These are phyloP conservation scores for Ophiorrhiza pumila DNA, from an alignment of 257 asterid genomes.

Conservation along the genomic window DNA sequence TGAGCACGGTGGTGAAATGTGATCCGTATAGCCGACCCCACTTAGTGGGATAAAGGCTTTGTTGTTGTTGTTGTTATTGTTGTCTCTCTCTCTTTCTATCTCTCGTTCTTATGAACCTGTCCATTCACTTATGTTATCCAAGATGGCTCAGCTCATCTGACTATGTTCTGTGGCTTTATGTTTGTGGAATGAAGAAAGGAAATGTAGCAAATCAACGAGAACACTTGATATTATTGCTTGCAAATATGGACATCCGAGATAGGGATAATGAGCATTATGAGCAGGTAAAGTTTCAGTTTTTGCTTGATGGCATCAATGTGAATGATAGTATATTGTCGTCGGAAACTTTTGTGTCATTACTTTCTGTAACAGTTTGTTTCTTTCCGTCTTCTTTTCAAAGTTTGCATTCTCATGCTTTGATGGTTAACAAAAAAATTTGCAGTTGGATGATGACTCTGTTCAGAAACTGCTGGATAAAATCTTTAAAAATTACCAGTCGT, in stretches of 20 bases:
- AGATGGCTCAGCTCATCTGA: constrained; percentile 27
- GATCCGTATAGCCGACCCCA: no score
- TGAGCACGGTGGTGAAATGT: no score
- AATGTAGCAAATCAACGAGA: constrained; percentile 98
- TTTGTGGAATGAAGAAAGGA: constrained; percentile 73
- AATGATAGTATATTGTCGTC: neutral
- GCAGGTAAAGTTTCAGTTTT: constrained; percentile 40
- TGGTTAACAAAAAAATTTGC: constrained; percentile 26
- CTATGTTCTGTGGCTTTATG: constrained; percentile 21
- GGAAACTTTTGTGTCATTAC: neutral
- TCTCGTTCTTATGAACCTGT: neutral
- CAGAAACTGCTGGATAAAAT: constrained; percentile 62
- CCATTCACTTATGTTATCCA: neutral
- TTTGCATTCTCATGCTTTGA: neutral
- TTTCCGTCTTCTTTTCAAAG: neutral
- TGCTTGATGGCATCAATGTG: constrained; percentile 19
- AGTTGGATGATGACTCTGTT: constrained; percentile 65
- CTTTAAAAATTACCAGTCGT: constrained; percentile 76
- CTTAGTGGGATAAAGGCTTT: no score
- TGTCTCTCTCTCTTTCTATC: constrained; percentile 1
- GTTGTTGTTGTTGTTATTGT: no score
- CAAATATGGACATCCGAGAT: constrained; percentile 83
- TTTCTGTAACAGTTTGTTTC: neutral
- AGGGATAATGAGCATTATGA: constrained; percentile 51
- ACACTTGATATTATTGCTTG: constrained; percentile 90